A percentile compares a stretch with the other conserved stretches of the same genome.
phyloP scores from a whole-genome alignment of 306 rosid species.

The Macrotyloma uniflorum region DNA sequence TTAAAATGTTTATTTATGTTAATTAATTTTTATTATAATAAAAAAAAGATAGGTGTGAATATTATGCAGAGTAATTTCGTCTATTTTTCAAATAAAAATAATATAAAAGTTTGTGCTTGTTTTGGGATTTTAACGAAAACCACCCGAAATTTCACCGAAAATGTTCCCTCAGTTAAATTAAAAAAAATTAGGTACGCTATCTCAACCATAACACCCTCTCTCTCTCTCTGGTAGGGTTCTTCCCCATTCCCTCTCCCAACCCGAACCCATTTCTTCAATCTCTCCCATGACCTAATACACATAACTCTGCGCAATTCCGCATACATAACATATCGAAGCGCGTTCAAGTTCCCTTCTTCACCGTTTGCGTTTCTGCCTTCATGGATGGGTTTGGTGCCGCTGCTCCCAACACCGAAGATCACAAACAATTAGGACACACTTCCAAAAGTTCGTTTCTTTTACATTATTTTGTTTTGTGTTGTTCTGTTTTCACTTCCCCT shows the following conservation, averaged over 20 bases:
- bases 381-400: slow-evolving; percentile 60
- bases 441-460: slow-evolving; percentile 53
- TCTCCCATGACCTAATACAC: slow-evolving; percentile 33
- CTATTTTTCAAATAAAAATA: too few species aligned
- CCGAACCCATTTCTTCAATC: slow-evolving; percentile 17
- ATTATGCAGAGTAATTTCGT: too few species aligned
- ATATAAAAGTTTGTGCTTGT: too few species aligned
- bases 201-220: neutral
- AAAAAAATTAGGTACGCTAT: slow-evolving; percentile 24
- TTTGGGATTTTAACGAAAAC: too few species aligned
- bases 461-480: neutral
- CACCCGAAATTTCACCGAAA: neutral
- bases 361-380: neutral
- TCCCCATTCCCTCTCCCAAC: neutral
- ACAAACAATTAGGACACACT: slow-evolving; percentile 48
- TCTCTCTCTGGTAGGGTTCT: slow-evolving; percentile 28
- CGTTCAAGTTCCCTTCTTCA: slow-evolving; percentile 33
- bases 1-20: too few species aligned
- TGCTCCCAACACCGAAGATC: slow-evolving; percentile 54
- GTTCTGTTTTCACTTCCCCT: neutral
- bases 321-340: neutral
- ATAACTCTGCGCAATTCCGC: slow-evolving; percentile 25
- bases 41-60: too few species aligned
- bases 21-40: too few species aligned
- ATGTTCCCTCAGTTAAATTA: neutral